phyloP scores from a whole-genome alignment of 768 basidiomycete genomes.

The Jaapia argillacea region DNA sequence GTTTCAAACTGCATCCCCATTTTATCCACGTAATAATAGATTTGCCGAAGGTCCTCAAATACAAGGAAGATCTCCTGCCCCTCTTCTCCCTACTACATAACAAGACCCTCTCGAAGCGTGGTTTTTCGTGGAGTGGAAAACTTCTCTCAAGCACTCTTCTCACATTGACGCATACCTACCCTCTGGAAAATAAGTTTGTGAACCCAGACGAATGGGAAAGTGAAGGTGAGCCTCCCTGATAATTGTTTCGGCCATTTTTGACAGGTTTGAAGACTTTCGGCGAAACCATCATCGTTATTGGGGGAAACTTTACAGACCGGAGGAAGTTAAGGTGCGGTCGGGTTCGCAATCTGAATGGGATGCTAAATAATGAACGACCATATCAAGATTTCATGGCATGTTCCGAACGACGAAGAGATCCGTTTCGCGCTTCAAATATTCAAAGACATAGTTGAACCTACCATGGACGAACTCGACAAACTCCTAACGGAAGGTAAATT shows the following conservation, averaged over 20 bases:
- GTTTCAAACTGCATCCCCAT: constrained; percentile 9
- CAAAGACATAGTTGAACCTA: constrained; percentile 54
- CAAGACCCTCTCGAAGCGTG: constrained; percentile 70
- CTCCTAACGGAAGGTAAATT: constrained; percentile 43
- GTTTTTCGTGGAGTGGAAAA: constrained; percentile 75
- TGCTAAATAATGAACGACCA: too few species aligned
- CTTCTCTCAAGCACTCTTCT: constrained; percentile 61
- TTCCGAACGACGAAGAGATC: constrained; percentile 61
- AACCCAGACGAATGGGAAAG: constrained; percentile 71
- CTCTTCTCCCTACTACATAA: constrained; percentile 56
- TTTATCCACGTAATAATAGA: constrained; percentile 1
- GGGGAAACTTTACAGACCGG: constrained; percentile 67
- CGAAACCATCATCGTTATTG: constrained; percentile 63
- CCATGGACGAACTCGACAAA: constrained; percentile 41
- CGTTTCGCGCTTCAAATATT: constrained; percentile 66
- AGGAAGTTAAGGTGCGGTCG: constrained; percentile 53
- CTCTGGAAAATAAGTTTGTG: constrained; percentile 71
- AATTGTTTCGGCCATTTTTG: not conserved
- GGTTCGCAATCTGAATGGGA: too few species aligned
- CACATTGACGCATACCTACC: constrained; percentile 74
- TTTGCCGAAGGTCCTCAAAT: constrained; percentile 44
- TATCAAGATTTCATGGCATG: constrained; percentile 65
- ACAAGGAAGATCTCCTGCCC: constrained; percentile 50
- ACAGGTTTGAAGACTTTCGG: constrained; percentile 43
- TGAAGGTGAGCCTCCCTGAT: constrained; percentile 34